A percentile compares a stretch with the other conserved stretches of the same genome.
Conservation (phyloP, 2,329 filamentous ascomycete genomes). For the Chaetoscypha palmicola region DNA sequence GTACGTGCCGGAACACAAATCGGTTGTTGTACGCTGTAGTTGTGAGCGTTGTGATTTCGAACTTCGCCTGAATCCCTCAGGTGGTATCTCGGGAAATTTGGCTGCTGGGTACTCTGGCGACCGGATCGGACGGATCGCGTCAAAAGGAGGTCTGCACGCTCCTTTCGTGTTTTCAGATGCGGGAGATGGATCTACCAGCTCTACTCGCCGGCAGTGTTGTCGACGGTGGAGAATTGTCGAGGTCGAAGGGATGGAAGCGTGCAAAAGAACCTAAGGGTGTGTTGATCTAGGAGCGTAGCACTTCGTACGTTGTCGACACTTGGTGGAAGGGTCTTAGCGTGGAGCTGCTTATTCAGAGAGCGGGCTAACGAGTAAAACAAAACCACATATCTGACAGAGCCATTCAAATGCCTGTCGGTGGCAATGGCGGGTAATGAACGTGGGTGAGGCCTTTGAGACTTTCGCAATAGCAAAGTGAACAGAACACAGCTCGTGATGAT, state of each 20-base stretch:
- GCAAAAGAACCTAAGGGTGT: no score
- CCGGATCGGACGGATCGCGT: constrained; percentile 16
- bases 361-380: not conserved
- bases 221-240: not conserved
- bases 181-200: not conserved
- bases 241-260: not conserved
- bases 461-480: no score
- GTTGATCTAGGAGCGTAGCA: no score
- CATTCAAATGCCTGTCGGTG: not conserved
- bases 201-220: not conserved
- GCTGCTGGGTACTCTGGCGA: constrained; percentile 8
- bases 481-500: no score
- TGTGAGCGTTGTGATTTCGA: no score
- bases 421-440: not conserved
- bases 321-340: no score
- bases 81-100: no score
- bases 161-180: not conserved
- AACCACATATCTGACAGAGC: not conserved
- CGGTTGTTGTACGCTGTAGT: not conserved
- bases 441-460: no score
- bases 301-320: no score
- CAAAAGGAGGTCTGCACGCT: not conserved
- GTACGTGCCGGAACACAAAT: not conserved
- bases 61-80: no score
- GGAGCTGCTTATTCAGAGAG: constrained; percentile 5